Evolutionary conservation across 768 basidiomycete species (phyloP), one percentile per base, ranked within the genome.

Genomic region (Rhizopogon vesiculosus): DNA sequence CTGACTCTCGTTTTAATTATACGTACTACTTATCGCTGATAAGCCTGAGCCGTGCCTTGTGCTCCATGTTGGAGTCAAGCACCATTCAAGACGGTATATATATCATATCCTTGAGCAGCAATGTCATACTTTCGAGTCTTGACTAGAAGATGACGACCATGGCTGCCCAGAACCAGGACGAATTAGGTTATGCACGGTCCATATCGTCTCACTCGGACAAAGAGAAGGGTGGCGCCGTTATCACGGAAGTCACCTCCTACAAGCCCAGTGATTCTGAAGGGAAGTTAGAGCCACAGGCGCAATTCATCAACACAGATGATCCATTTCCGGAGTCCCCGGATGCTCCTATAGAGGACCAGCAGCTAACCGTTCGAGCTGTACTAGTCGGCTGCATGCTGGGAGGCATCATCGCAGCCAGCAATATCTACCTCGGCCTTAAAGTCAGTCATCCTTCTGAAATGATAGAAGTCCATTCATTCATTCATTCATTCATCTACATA

Each of bases 361-460:
- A 80, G 62, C 72, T 84, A 35, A 79, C 80, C 1, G 52, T 81
- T 59, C 72, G 79, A 45, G 76, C 78, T 15, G 53, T 83, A 15
- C 55, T 80, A 33, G 76, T 78, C 42, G 78, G 79, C 56, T 77
- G 75, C 61, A 59, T 54, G 15, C 72, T 84, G 33, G 82, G 82
- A 22, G 78, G 76, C 45, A 62, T 83, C 67, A 81, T 84, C 33
- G 79, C 79, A 42, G 81, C 82, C 22, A 82, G 81, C 45, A 83
- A 83, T 67, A 82, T 86, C 57, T 85, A 85, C 62, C 77, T 86
- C n/a, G 83, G 84, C 54, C 68, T 86, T 55, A 85, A 85, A 68
- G 54, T 55, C 25, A 52, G 54, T 25, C 16, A 19, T 16, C 15
- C 38, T 25, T 25, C 28, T 1, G 5, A 6, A 12, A 52, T 25